These are phyloP conservation scores for Symbiodinium pilosum DNA, from an alignment of 73 alveolate genomes.

Conservation along the genomic window DNA sequence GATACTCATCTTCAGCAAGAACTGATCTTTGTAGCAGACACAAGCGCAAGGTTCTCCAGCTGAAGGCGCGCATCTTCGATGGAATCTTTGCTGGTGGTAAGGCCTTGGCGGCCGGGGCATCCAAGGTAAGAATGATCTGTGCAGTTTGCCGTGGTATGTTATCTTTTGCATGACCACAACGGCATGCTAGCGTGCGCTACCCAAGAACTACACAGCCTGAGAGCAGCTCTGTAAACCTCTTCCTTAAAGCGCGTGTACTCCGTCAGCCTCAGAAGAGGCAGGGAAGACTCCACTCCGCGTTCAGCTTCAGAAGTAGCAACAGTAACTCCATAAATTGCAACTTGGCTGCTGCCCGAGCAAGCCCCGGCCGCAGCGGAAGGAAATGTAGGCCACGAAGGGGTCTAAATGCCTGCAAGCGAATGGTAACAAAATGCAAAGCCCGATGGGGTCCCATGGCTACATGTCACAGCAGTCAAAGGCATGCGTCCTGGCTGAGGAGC, in stretches of 20 bases:
- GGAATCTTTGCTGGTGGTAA: constrained; percentile 14
- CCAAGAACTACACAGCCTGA: no score
- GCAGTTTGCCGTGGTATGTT: no score
- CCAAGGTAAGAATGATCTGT: no score
- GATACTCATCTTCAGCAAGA: neutral
- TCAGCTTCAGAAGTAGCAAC: neutral
- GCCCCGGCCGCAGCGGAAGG: constrained; percentile 61
- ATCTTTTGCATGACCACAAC: no score
- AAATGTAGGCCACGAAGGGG: constrained; percentile 89
- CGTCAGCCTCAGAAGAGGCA: constrained; percentile 45
- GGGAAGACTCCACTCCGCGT: neutral
- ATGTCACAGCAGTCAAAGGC: neutral
- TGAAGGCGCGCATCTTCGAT: constrained; percentile 64
- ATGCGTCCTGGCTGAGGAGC: neutral
- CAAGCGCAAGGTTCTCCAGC: no score
- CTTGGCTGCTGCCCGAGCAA: constrained; percentile 37
- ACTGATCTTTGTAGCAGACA: no score
- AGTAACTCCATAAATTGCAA: neutral
- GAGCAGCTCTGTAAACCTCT: constrained; percentile 61
- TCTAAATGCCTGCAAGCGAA: constrained; percentile 38
- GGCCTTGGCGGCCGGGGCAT: constrained; percentile 36
- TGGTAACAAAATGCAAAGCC: neutral
- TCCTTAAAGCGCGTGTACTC: constrained; percentile 73
- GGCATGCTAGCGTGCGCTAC: no score
- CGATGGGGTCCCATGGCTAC: no score